Base-by-base conservation (phyloP, 1,139 yeast genomes). In the Pneumocystis canis region DNA sequence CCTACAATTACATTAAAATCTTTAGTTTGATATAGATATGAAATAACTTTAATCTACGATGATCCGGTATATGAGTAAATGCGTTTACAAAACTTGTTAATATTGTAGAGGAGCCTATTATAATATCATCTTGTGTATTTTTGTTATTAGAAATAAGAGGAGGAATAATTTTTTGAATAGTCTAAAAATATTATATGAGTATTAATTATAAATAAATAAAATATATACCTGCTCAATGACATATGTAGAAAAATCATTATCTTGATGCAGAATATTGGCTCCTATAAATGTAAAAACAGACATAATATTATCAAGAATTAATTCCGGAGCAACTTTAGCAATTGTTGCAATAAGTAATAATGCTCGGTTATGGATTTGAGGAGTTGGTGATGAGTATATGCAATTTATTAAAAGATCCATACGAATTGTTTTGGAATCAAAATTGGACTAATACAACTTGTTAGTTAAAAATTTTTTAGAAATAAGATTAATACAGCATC, bases 271-370 rank as follows among this genome's bases (percentile, higher is more conserved):
- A 14, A 97, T 89, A 70, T 89, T 95, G 37, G 97, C 96, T 64
- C 99, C 99, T 98, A 92, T 92, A 71, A 92, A 94, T 0, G 98
- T 94, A 77, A 92, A 92, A 63, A 92, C 90, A 25, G 99, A 98
- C 99, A 92, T 92, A 16, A 94, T 96, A 2, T 97, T 87, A 75
- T 94, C 97, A 67, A 94, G 78, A 53, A 92, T 89, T 56, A 87
- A 82, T 72, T 92, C 97, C 7, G 98, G 96, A 20, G 92, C 89
- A 64, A 90, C 76, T 0, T 89, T 78, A 0, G 97, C 97, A 69
- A 92, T 78, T 63, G 89, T 86, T 2, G 97, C 88, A 69, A 92
- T 84, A 25, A 92, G 90, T 67, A 92, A 76, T 66, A 92, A 77
- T 62, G 92, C 77, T 69, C 90, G 82, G 74, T 92, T 92, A 75